Percentiles rank a stretch among this genome's conserved stretches.
phyloP scores from a whole-genome alignment of 768 basidiomycete species.

The Trametes sanguinea region DNA sequence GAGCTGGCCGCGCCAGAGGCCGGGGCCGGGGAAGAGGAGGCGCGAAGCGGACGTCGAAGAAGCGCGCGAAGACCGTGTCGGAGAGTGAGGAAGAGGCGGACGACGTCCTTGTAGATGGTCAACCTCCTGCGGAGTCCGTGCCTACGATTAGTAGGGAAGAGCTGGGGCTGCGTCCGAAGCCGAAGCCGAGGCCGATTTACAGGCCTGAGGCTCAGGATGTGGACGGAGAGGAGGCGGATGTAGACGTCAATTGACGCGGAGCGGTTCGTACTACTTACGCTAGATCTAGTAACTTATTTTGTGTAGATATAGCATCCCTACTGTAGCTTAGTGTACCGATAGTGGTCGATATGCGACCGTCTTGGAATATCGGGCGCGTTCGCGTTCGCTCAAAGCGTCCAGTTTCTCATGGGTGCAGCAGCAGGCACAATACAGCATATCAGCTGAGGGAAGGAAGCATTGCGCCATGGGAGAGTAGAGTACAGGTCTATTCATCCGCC shows the following conservation, averaged over 20 bases:
- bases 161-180: constrained; percentile 44
- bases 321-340: neutral
- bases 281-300: constrained; percentile 3
- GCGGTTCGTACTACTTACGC: too few relatives aligned
- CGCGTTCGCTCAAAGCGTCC: neutral
- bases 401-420: too few relatives aligned
- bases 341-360: neutral
- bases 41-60: constrained; percentile 20
- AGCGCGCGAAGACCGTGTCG: constrained; percentile 26
- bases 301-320: neutral
- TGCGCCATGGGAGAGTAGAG: neutral
- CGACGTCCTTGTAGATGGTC: neutral
- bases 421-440: neutral
- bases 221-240: neutral
- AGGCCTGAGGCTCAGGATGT: neutral
- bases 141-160: constrained; percentile 21
- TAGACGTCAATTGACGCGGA: neutral
- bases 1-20: constrained; percentile 4
- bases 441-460: neutral
- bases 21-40: constrained; percentile 8
- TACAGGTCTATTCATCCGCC: constrained; percentile 34
- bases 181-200: constrained; percentile 30
- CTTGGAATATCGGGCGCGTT: neutral
- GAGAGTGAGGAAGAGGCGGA: constrained; percentile 19
- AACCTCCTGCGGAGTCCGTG: constrained; percentile 28